These are phyloP conservation scores for Daedalea quercina DNA, from an alignment of 768 basidiomycete species.

Conservation along the genomic window DNA sequence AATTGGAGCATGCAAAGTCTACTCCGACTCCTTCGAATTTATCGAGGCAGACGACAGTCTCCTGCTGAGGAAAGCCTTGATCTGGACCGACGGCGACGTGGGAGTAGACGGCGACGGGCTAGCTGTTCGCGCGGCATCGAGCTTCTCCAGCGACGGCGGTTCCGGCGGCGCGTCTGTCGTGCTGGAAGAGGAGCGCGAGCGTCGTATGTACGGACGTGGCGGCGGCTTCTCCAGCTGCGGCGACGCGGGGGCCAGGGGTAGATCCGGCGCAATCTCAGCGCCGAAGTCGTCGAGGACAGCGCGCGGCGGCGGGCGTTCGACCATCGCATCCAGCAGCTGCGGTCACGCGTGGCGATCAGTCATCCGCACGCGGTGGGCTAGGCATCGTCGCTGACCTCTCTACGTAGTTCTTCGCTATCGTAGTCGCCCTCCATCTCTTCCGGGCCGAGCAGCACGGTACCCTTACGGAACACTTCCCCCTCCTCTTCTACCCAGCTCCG, in stretches of 20 bases:
- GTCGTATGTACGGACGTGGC: constrained; percentile 56
- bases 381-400: constrained; percentile 48
- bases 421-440: constrained; percentile 90
- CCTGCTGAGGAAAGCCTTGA: constrained; percentile 8
- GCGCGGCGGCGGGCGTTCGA: constrained; percentile 77
- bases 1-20: neutral
- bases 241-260: constrained; percentile 1
- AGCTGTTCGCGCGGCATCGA: constrained; percentile 5
- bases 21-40: constrained; percentile 5
- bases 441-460: constrained; percentile 67
- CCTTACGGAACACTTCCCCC: constrained; percentile 93
- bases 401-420: constrained; percentile 81
- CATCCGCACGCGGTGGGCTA: neutral
- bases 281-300: constrained; percentile 51
- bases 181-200: constrained; percentile 42
- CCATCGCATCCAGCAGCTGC: constrained; percentile 79
- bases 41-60: constrained; percentile 11
- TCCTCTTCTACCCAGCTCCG: constrained; percentile 88
- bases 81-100: constrained; percentile 4
- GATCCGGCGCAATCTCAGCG: constrained; percentile 8
- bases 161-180: neutral
- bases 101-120: constrained; percentile 7
- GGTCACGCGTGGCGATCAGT: neutral
- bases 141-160: constrained; percentile 5
- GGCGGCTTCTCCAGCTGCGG: constrained; percentile 31